Evolutionary conservation across 352 stramenopile genomes (phyloP), one percentile per base, ranked within the genome.

Genomic region (Phytophthora syringae): DNA sequence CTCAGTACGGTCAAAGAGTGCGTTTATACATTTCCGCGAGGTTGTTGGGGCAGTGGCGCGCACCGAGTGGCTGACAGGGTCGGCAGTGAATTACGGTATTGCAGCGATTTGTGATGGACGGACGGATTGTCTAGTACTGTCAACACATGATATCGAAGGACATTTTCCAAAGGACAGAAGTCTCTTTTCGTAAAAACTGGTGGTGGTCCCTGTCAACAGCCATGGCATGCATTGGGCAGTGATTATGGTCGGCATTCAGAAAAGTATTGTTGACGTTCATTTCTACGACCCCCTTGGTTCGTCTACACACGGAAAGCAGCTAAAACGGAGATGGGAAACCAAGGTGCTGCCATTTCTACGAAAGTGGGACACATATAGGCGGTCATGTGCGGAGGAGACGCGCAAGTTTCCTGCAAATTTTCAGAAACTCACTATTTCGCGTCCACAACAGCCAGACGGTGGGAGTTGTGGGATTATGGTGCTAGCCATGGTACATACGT

Each of bases 111-210:
- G 39, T 10, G 52, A 50, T 20, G 52, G 39, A 22, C 3, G 37
- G 11, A 16, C 9, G 1, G 52, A 42, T 22, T 59, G 52, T 11
- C 18, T 59, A 12, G 25, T 32, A 2, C 2, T 59, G 32, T 59
- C 24, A 22, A 40, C 37, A 6, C 39, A 60, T 25, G 39, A 60
- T 32, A 6, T 59, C 16, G 18, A 25, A 16, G 39, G 52, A 5
- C 39, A 60, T 40, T 60, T 60, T 24, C 27, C 52, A 5, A 51
- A 32, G 7, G 16, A 51, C 6, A 40, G 52, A 43, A 43, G 20
- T 34, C 3, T 50, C 5, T 60, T 51, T 18, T 43, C 39, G 1
- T 60, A 37, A 39, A 60, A 45, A 52, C 16, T 44, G n/a, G 37
- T 44, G 5, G 16, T 44, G 13, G 37, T 24, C 1, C 37, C 37